Conservation (phyloP, 2,329 filamentous ascomycete species). For the Aspergillus alliaceus region DNA sequence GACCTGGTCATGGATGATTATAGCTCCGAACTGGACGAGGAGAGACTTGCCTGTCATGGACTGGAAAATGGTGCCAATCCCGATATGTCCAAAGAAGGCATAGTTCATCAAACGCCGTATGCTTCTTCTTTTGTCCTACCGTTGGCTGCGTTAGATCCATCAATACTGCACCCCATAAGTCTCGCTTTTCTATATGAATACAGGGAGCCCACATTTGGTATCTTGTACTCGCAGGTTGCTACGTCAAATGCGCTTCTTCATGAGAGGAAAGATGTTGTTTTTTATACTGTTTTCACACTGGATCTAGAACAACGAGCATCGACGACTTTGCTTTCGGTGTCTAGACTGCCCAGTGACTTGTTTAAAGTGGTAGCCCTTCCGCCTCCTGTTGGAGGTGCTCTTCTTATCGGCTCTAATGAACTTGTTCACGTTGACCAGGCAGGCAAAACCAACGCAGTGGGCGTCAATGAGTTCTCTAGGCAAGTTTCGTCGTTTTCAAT, state of each 20-base stretch:
- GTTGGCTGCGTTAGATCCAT: slow-evolving; percentile 82
- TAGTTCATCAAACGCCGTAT: slow-evolving; percentile 65
- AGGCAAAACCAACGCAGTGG: slow-evolving; percentile 88
- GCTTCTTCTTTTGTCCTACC: slow-evolving; percentile 89
- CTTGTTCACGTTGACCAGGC: slow-evolving; percentile 94
- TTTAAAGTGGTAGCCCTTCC: slow-evolving; percentile 80
- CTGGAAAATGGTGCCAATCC: slow-evolving; percentile 24
- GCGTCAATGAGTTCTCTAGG: slow-evolving; percentile 86
- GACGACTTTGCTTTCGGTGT: slow-evolving; percentile 85
- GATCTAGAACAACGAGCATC: slow-evolving; percentile 92
- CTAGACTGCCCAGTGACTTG: slow-evolving; percentile 81
- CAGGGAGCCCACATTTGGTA: slow-evolving; percentile 93
- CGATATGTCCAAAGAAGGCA: slow-evolving; percentile 36
- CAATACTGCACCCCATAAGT: slow-evolving; percentile 83
- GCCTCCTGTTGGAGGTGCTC: slow-evolving; percentile 80
- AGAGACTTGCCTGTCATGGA: slow-evolving; percentile 50
- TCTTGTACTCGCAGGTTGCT: slow-evolving; percentile 74
- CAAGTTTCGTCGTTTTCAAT: slow-evolving; percentile 80
- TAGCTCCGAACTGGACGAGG: slow-evolving; percentile 77
- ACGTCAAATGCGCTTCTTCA: slow-evolving; percentile 71
- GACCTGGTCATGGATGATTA: slow-evolving; percentile 91
- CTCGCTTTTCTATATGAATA: slow-evolving; percentile 95
- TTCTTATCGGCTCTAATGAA: slow-evolving; percentile 85
- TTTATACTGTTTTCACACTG: slow-evolving; percentile 92
- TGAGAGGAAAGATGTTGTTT: slow-evolving; percentile 79